Percentiles rank a stretch among this genome's conserved stretches.
These are phyloP conservation scores for Ilex asprella DNA, from an alignment of 257 asterid species.

Conservation along the genomic window DNA sequence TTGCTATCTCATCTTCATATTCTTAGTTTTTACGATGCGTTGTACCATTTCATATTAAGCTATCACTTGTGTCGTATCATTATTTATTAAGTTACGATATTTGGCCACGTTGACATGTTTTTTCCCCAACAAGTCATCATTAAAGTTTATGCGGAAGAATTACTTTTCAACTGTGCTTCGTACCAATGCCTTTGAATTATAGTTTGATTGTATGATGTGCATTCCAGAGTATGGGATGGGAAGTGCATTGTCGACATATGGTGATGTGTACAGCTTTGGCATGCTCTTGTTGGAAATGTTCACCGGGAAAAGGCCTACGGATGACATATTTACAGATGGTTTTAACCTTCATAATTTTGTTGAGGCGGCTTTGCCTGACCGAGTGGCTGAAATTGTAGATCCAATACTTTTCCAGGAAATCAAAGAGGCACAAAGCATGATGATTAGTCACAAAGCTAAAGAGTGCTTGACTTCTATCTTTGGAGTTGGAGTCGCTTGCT, in stretches of 20 bases:
- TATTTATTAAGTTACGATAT: too few species aligned
- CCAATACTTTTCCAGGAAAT: conserved; percentile 3
- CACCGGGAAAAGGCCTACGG: conserved; percentile 19
- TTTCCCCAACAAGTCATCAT: too few species aligned
- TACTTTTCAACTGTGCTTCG: too few species aligned
- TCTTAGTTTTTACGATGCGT: too few species aligned
- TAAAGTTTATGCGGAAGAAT: too few species aligned
- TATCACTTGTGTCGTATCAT: too few species aligned
- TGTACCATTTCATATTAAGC: too few species aligned
- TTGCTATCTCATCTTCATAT: background rate
- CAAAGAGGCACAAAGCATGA: background rate
- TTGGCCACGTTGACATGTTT: too few species aligned
- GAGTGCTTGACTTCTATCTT: too few species aligned
- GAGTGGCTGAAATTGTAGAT: conserved; percentile 15
- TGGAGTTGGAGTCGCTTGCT: background rate
- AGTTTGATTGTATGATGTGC: too few species aligned
- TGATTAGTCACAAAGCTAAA: too few species aligned
- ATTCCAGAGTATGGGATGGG: conserved; percentile 16
- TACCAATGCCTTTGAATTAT: too few species aligned
- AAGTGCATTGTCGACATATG: conserved; percentile 1
- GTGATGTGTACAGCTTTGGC: conserved; percentile 11
- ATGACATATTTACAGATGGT: conserved; percentile 13
- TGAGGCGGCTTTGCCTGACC: conserved; percentile 6
- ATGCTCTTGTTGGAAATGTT: conserved; percentile 22
- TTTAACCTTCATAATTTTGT: conserved; percentile 13